Percentiles rank a stretch among this genome's conserved stretches.
phyloP scores from a whole-genome alignment of 202 grass and related monocot genomes.

The Elaeis oleifera region DNA sequence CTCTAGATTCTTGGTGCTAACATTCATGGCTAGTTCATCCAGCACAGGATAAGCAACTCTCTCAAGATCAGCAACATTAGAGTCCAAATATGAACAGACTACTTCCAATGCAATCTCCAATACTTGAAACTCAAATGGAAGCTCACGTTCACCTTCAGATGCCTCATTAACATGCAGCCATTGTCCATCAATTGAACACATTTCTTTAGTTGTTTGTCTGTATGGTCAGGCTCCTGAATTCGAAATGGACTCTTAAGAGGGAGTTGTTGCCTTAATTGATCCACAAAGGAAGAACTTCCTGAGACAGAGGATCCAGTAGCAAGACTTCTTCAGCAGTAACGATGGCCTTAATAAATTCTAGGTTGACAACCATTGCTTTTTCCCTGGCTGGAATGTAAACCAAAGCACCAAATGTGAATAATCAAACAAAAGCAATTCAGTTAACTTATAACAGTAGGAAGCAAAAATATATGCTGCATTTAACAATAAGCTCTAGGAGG shows the following conservation, averaged over 20 bases:
- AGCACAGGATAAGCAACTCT: slow-evolving; percentile 72
- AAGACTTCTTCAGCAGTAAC: slow-evolving; percentile 83
- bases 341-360: slow-evolving; percentile 78
- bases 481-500: too few relatives aligned
- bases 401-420: slow-evolving; percentile 1
- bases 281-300: slow-evolving; percentile 83
- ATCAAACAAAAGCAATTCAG: background rate
- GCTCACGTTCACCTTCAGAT: slow-evolving; percentile 49
- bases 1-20: slow-evolving; percentile 89
- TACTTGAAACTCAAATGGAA: slow-evolving; percentile 97
- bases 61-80: slow-evolving; percentile 60
- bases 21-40: slow-evolving; percentile 85
- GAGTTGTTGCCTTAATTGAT: slow-evolving; percentile 67
- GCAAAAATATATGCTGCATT: too few relatives aligned
- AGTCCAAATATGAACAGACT: slow-evolving; percentile 55
- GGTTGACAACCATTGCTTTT: slow-evolving; percentile 88
- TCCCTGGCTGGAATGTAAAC: slow-evolving; percentile 62
- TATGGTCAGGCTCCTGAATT: slow-evolving; percentile 27
- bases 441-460: too few relatives aligned
- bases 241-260: slow-evolving; percentile 40
- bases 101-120: slow-evolving; percentile 74
- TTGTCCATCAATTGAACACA: slow-evolving; percentile 20
- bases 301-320: slow-evolving; percentile 59
- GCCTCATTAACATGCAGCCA: slow-evolving; percentile 38
- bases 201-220: slow-evolving; percentile 22